Evolutionary conservation across 2,329 filamentous ascomycete genomes (phyloP).

Genomic region (Cordyceps cicadae): DNA sequence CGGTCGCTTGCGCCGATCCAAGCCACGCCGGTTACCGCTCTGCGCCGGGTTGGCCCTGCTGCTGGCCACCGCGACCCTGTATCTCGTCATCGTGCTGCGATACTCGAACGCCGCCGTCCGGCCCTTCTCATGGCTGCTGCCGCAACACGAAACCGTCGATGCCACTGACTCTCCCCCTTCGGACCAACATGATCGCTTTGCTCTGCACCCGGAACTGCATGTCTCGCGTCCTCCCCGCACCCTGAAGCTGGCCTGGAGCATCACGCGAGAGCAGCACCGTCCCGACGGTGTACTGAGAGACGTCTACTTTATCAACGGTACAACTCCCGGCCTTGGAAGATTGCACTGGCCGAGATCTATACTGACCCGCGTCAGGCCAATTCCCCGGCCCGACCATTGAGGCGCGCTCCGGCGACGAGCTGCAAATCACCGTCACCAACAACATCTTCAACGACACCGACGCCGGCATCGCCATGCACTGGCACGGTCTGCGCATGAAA

Average conservation of each 20-base stretch:
- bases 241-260: constrained; percentile 8
- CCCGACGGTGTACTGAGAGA: constrained; percentile 12
- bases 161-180: background rate
- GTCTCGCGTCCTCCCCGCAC: constrained; percentile 5
- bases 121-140: background rate
- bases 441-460: constrained; percentile 23
- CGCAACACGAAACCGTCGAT: background rate
- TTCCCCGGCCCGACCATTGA: constrained; percentile 13
- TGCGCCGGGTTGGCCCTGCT: constrained; percentile 6
- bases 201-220: constrained; percentile 10
- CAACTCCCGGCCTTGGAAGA: background rate
- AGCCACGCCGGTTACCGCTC: background rate
- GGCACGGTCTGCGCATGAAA: constrained; percentile 59
- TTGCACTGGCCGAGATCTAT: background rate
- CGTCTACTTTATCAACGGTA: constrained; percentile 14
- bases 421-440: constrained; percentile 32
- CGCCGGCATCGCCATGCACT: constrained; percentile 50
- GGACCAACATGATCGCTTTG: background rate
- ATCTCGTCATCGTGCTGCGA: background rate
- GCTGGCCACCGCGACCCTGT: background rate
- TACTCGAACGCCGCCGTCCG: background rate
- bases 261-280: constrained; percentile 7
- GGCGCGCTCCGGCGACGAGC: constrained; percentile 26
- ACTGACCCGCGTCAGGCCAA: constrained; percentile 2
- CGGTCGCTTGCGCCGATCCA: background rate